Evolutionary conservation across 176 grass and related monocot genomes (phyloP).

Genomic region (Zea mays): DNA sequence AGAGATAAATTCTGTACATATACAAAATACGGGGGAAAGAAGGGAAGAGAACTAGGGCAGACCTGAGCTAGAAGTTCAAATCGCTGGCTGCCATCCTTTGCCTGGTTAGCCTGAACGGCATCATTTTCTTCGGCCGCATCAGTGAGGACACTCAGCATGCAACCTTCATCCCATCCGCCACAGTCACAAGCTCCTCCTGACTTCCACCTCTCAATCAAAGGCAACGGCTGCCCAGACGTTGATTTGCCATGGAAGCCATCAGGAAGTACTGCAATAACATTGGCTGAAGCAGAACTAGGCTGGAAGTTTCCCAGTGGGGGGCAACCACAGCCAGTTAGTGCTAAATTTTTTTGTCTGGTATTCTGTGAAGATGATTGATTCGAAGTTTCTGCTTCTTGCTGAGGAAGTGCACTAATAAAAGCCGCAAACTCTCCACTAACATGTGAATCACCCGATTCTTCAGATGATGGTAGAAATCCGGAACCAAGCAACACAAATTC

Average conservation of each 20-base stretch:
- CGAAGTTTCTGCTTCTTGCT: slow-evolving; percentile 41
- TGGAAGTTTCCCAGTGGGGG: slow-evolving; percentile 39
- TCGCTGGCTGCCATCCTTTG: slow-evolving; percentile 46
- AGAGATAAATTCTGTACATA: slow-evolving; percentile 23
- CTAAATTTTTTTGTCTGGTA: slow-evolving; percentile 14
- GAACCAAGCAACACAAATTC: slow-evolving; percentile 86
- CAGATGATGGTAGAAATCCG: slow-evolving; percentile 47
- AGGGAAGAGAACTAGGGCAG: slow-evolving; percentile 10
- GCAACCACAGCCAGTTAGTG: slow-evolving; percentile 33
- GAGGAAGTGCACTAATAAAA: slow-evolving; percentile 57
- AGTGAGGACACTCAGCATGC: slow-evolving; percentile 61
- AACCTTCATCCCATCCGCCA: slow-evolving; percentile 98
- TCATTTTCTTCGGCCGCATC: slow-evolving; percentile 36
- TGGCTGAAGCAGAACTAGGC: slow-evolving; percentile 37
- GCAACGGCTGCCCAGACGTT: slow-evolving; percentile 50
- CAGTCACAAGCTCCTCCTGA: slow-evolving; percentile 86
- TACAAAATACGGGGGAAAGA: background rate
- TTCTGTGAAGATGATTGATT: slow-evolving; percentile 24
- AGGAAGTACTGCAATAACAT: slow-evolving; percentile 62
- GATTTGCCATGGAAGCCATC: slow-evolving; percentile 71
- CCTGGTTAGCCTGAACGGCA: slow-evolving; percentile 29
- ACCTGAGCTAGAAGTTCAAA: slow-evolving; percentile 85
- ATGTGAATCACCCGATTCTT: slow-evolving; percentile 42
- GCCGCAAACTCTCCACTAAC: slow-evolving; percentile 66
- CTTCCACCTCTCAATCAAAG: slow-evolving; percentile 89